phyloP scores from a whole-genome alignment of 768 basidiomycete genomes.

The Boletus rubroflammeus region DNA sequence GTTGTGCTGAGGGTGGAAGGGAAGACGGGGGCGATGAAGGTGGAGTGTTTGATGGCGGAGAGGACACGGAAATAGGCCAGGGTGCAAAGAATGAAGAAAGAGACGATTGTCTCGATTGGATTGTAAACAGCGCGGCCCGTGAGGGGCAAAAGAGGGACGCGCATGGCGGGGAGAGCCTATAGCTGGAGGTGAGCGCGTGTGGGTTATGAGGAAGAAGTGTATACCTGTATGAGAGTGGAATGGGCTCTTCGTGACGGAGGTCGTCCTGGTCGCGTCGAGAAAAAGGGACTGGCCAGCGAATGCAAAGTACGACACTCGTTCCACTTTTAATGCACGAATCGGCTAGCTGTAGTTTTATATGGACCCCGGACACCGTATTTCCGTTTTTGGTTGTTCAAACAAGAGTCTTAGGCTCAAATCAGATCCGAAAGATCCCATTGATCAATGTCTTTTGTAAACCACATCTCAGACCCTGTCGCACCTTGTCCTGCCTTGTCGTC shows the following conservation, averaged over 20 bases:
- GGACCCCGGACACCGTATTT: constrained; percentile 29
- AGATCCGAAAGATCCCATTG: neutral
- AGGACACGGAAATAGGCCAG: constrained; percentile 95
- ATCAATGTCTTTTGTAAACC: too few relatives aligned
- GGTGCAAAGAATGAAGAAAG: constrained; percentile 84
- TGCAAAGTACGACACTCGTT: constrained; percentile 16
- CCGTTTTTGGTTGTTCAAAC: neutral
- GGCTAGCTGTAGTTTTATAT: constrained; percentile 9
- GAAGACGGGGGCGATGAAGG: constrained; percentile 62
- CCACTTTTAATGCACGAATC: constrained; percentile 29
- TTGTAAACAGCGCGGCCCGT: constrained; percentile 70
- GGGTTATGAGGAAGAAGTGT: neutral
- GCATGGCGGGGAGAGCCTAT: constrained; percentile 36
- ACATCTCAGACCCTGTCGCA: neutral
- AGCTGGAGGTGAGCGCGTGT: neutral
- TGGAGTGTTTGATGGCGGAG: constrained; percentile 82
- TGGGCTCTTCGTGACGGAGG: neutral
- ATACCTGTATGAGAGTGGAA: neutral
- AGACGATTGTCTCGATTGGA: constrained; percentile 88
- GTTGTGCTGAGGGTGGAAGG: constrained; percentile 51
- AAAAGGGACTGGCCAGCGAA: neutral
- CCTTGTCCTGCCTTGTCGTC: neutral
- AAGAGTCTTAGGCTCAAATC: neutral
- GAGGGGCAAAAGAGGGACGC: constrained; percentile 61
- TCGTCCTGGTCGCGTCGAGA: neutral